These are phyloP conservation scores for Xenoacremonium recifei DNA, from an alignment of 2,329 filamentous ascomycete genomes.

Conservation along the genomic window DNA sequence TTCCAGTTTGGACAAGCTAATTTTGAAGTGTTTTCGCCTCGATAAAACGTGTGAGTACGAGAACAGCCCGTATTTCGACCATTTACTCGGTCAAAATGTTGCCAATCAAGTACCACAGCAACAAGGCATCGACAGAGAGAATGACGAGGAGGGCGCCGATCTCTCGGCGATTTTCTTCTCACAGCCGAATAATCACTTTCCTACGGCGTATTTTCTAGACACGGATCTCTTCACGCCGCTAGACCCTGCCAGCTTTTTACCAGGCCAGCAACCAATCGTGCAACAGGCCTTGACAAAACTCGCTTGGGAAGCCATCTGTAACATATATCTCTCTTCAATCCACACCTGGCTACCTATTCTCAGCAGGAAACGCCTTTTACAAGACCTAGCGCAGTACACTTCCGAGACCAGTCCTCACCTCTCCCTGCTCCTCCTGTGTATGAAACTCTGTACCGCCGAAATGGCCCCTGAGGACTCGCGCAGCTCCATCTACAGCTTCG, in stretches of 20 bases:
- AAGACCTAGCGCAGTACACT: background rate
- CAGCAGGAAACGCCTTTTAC: constrained; percentile 14
- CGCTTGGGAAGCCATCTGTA: background rate
- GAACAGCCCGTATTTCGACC: no score
- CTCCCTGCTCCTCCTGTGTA: constrained; percentile 15
- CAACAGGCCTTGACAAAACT: constrained; percentile 1
- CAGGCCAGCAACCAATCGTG: background rate
- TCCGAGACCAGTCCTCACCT: constrained; percentile 1
- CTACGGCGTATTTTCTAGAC: constrained; percentile 15
- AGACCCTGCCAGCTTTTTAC: constrained; percentile 1
- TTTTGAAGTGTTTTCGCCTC: no score
- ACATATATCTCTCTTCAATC: constrained; percentile 10
- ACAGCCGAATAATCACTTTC: constrained; percentile 5
- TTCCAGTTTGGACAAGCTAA: no score
- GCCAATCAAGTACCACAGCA: no score
- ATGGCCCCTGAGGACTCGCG: background rate
- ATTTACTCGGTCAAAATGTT: no score
- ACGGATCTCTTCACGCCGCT: constrained; percentile 7
- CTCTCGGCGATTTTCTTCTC: no score
- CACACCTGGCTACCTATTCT: constrained; percentile 17
- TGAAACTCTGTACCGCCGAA: constrained; percentile 13
- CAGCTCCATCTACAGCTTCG: constrained; percentile 8
- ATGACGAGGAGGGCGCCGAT: no score
- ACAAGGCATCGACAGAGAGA: no score
- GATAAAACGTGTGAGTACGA: no score